These are phyloP conservation scores for Delitschia confertaspora DNA, from an alignment of 495 filamentous ascomycete species.

Conservation along the genomic window DNA sequence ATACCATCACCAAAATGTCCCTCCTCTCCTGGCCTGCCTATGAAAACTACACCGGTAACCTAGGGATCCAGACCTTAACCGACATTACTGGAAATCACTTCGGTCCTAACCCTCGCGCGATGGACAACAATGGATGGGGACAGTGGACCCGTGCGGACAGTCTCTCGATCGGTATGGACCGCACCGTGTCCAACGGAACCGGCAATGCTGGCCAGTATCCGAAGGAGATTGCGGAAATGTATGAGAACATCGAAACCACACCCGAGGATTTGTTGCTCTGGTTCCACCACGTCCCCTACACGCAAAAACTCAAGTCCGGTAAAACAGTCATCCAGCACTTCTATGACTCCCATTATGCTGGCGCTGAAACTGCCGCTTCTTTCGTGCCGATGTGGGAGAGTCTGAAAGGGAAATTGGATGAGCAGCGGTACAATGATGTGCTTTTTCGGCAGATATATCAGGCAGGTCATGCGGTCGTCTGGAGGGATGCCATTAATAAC, in stretches of 20 bases:
- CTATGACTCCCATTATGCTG: slow-evolving; percentile 61
- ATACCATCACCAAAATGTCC: slow-evolving; percentile 53
- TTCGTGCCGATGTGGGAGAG: slow-evolving; percentile 48
- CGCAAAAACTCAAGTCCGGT: slow-evolving; percentile 51
- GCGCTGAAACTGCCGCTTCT: slow-evolving; percentile 49
- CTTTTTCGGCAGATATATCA: slow-evolving; percentile 52
- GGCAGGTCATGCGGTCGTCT: slow-evolving; percentile 59
- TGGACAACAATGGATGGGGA: slow-evolving; percentile 62
- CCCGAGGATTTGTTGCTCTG: slow-evolving; percentile 62
- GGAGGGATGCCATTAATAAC: slow-evolving; percentile 55
- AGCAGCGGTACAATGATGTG: slow-evolving; percentile 52
- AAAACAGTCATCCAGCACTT: slow-evolving; percentile 71
- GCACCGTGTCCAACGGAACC: slow-evolving; percentile 58
- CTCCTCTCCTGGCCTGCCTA: slow-evolving; percentile 65
- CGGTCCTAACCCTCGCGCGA: slow-evolving; percentile 56
- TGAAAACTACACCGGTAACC: slow-evolving; percentile 61
- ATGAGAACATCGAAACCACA: slow-evolving; percentile 53
- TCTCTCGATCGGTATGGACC: slow-evolving; percentile 59
- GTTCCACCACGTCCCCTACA: slow-evolving; percentile 71
- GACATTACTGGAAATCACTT: slow-evolving; percentile 60
- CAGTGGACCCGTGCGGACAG: slow-evolving; percentile 62
- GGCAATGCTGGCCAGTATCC: slow-evolving; percentile 59
- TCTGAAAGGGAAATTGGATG: slow-evolving; percentile 49
- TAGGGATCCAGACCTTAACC: slow-evolving; percentile 60
- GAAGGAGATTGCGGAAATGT: slow-evolving; percentile 45